Evolutionary conservation across 139 green algal genomes (phyloP).

Genomic region (Picochlorum sp.): DNA sequence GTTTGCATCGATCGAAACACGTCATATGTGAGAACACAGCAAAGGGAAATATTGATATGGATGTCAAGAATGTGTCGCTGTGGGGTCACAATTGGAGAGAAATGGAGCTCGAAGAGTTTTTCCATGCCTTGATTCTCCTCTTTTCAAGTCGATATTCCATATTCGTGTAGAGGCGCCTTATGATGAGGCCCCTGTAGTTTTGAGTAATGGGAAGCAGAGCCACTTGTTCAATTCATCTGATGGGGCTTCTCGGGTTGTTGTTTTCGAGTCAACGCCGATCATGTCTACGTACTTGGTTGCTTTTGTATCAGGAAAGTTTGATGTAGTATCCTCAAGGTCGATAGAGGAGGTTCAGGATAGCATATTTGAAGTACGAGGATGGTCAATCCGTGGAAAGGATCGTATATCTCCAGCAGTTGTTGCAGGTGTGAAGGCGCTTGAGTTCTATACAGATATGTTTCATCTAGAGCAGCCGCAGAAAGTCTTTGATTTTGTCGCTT

Average conservation of each 20-base stretch:
- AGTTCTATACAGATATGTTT: conserved; percentile 4
- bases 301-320: background rate
- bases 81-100: background rate
- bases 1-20: no score
- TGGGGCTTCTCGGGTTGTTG: background rate
- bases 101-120: conserved; percentile 5
- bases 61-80: no score
- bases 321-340: background rate
- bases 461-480: background rate
- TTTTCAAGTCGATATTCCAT: background rate
- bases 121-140: conserved; percentile 5
- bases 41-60: no score
- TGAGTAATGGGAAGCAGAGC: background rate
- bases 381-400: conserved; percentile 2
- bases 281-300: conserved; percentile 10
- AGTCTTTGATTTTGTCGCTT: conserved; percentile 6
- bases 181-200: background rate
- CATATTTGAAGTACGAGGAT: background rate
- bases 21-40: no score
- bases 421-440: background rate
- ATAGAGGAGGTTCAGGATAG: background rate
- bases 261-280: conserved; percentile 3
- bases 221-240: background rate
- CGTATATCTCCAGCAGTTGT: background rate
- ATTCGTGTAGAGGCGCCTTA: conserved; percentile 1